Evolutionary conservation across 106 monocot species (phyloP), one percentile per base, ranked within the genome.

Genomic region (Platanthera zijinensis): DNA sequence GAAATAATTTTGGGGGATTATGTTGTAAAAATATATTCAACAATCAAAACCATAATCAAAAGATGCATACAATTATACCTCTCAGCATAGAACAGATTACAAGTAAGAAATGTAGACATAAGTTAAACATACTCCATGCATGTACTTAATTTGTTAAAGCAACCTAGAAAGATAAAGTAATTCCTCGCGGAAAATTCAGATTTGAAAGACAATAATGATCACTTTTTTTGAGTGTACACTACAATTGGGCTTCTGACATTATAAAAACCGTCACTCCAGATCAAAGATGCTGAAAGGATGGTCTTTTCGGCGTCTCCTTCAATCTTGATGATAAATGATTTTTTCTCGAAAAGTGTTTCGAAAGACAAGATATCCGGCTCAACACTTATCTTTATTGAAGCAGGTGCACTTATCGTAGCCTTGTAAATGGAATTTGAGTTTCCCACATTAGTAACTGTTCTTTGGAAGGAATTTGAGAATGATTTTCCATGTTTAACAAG

Each of bases 171-270:
- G 39, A 39, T 39, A 39, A 39, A 39, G 39, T 39, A 39, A 39
- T 39, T 39, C 39, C 39, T 39, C 1, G 39, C 39, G 39, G 0
- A 39, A 39, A 39, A 39, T 3, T 39, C 39, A 39, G 5, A 13
- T 56, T 6, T 21, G 8, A 61, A 19, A 61, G 5, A 21, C 19
- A 21, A 19, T 59, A 6, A 61, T 7, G 21, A 6, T 9, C 8
- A 21, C 6, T 61, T 61, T 61, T 61, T 61, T 6, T 19, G 39
- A 50, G 73, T 78, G 19, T 79, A 74, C 54, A 82, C 84, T 11
- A 82, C 73, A 5, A 90, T 80, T 11, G 90, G 86, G 22, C 82
- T 90, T 54, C 86, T 82, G 30, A 90, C 87, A 7, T 25, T 13
- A 54, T 80, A 74, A 22, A 19, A 22, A 0, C 80, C 84, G 47